A percentile compares a stretch with the other conserved stretches of the same genome.
Conservation (phyloP, 306 rosid species). For the Cucurbita maxima region DNA sequence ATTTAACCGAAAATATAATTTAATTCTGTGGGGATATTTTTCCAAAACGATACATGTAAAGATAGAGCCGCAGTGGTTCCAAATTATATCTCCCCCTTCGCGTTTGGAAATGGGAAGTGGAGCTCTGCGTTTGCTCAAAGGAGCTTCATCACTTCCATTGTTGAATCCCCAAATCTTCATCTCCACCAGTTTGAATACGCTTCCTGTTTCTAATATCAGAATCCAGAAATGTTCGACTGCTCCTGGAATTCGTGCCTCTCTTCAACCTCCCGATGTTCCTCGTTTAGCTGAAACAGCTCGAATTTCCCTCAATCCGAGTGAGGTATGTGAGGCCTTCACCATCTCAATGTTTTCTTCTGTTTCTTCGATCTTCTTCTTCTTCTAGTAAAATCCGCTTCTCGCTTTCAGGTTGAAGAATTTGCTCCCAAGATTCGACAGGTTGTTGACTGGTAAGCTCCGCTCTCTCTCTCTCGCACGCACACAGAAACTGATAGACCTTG, state of each 20-base stretch:
- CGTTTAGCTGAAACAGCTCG: conserved; percentile 72
- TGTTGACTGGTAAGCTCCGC: conserved; percentile 40
- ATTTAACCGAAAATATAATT: too few relatives aligned
- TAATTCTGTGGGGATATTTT: too few relatives aligned
- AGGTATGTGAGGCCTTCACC: conserved; percentile 21
- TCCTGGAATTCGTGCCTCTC: conserved; percentile 18
- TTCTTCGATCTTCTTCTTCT: background rate
- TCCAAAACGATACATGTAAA: too few relatives aligned
- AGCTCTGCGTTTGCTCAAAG: conserved; percentile 12
- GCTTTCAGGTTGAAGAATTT: conserved; percentile 46
- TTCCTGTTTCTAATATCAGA: background rate
- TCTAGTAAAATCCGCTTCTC: background rate
- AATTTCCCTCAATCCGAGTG: conserved; percentile 44
- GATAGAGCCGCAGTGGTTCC: background rate
- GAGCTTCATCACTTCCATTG: background rate
- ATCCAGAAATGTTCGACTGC: conserved; percentile 18
- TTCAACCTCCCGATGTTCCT: conserved; percentile 50
- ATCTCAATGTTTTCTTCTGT: background rate
- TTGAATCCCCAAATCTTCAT: conserved; percentile 6
- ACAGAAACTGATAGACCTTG: background rate
- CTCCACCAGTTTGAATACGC: conserved; percentile 1
- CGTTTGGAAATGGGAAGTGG: conserved; percentile 18
- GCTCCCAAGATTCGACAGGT: conserved; percentile 71
- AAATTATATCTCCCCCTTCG: background rate
- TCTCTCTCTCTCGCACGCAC: background rate